Evolutionary conservation across 2,329 filamentous ascomycete species (phyloP), one percentile per base, ranked within the genome.

Genomic region (Colletotrichum musicola): DNA sequence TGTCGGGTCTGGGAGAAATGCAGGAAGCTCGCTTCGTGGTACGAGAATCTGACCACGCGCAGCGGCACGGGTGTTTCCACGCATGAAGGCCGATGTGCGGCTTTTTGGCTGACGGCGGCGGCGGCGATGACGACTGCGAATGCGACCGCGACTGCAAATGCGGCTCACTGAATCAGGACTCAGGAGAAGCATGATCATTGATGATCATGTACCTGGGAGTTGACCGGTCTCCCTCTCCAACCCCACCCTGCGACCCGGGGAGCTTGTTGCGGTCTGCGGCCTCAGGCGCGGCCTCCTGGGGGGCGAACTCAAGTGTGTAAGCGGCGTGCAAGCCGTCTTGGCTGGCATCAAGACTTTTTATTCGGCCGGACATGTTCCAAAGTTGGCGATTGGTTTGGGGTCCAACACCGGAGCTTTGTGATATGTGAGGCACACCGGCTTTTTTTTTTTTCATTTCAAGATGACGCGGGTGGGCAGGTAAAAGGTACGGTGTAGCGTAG

Each of bases 311-410:
- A 44, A 20, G 55, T 40, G 27, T 51, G 55, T 65, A 55, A 60
- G 49, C 49, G 55, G 61, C 65, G 55, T 47, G 27, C 22, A 60
- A 59, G 65, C 49, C 55, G 62, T 55, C 62, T 60, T 68, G 65
- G 62, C 55, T 47, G 42, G 30, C 47, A 27, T 51, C 30, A 20
- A 25, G 25, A 22, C 62, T 51, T 40, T 40, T 60, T 42, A 55
- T 68, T 68, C 35, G 54, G 27, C 38, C 49, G 25, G 42, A 38
- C 44, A 22, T 35, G 42, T 20, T 53, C 51, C 58, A 57, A 56
- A 42, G 51, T 10, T n/a, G 35, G 58, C 42, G n/a, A 20, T 40
- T 27, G 25, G 22, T 56, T 59, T 60, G 50, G 50, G 47, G 54
- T 42, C 50, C 47, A 55, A 35, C 42, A 22, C n/a, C 35, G 54